Base-by-base conservation (phyloP, 2,329 filamentous ascomycete species). In the Sordariomycetes sp. region DNA sequence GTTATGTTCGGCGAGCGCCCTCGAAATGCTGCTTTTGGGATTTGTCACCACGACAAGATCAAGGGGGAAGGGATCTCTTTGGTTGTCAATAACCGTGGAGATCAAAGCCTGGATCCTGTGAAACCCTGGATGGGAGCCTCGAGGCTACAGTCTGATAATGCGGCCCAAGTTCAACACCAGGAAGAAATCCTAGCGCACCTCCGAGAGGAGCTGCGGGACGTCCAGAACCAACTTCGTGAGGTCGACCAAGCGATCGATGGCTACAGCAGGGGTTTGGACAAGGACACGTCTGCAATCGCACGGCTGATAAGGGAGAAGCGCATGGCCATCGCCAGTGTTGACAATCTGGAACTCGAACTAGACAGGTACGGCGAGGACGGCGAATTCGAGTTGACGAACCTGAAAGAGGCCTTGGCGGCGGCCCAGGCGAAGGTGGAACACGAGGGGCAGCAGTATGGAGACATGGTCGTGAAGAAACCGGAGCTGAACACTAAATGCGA, bases 101-200 rank as follows among this genome's bases (percentile, higher is more conserved):
- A 72, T 15, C 72, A 69, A 50, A 68, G 67, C 67, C 77, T 59
- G 59, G 76, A 68, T 12, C 72, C 73, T 6, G 61, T 72, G 5
- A 68, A 74, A 8, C 76, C 78, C 17, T 82, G 74, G 62, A 68
- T 65, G 0, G 75, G 79, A 45, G 72, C 70, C 10, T 76, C 86
- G 25, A 82, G 90, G n/a, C 95, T 96, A 83, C 86, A 86, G 65
- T 85, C 87, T 1, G 88, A 95, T 65, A 75, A 81, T 28, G 85
- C 81, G 58, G 80, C 79, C 20, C 86, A 89, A 64, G 78, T 91
- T 48, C 65, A 68, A 7, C 69, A 78, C 15, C 74, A 78, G 52
- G 71, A 72, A 58, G 75, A 81, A 28, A 70, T 72, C 3, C 61
- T 81, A 2, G 70, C 76, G 28, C 77, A 82, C 42, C 73, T 87